Conservation (phyloP, 2,329 filamentous ascomycete species). For the Zopfia rhizophila region DNA sequence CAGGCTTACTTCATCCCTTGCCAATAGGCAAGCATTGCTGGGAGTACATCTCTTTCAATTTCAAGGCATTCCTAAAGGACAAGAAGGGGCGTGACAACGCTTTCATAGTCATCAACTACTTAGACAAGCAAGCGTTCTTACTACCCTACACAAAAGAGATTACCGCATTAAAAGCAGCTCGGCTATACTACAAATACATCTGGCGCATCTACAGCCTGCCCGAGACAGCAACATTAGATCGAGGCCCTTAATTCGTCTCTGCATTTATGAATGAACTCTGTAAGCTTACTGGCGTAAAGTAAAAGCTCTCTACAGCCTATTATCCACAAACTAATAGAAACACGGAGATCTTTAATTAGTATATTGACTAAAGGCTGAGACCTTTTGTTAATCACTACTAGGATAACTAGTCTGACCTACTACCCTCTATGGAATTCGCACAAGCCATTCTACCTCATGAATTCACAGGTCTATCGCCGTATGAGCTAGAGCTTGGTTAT, state of each 20-base stretch:
- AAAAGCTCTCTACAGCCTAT: conserved; percentile 26
- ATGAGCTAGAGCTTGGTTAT: too few species aligned
- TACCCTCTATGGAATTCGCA: too few species aligned
- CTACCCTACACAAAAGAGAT: conserved; percentile 5
- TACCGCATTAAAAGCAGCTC: not conserved
- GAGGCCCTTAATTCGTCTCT: conserved; percentile 20
- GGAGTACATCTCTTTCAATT: conserved; percentile 2
- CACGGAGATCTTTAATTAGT: conserved; percentile 20
- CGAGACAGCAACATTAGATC: conserved; percentile 17
- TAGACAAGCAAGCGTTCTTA: conserved; percentile 14
- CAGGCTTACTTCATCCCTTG: too few species aligned
- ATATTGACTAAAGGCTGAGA: not conserved
- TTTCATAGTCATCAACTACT: conserved; percentile 10
- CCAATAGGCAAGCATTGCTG: not conserved
- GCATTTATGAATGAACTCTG: conserved; percentile 20
- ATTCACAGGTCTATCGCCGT: too few species aligned
- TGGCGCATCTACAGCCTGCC: conserved; percentile 18
- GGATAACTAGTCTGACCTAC: too few species aligned
- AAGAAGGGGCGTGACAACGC: not conserved
- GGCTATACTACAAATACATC: conserved; percentile 12
- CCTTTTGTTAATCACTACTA: not conserved
- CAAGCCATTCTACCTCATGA: too few species aligned
- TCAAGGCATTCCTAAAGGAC: not conserved
- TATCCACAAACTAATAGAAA: conserved; percentile 30
- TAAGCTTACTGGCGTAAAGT: too few species aligned